phyloP scores from a whole-genome alignment of 306 rosid species.

The Albizia julibrissin region DNA sequence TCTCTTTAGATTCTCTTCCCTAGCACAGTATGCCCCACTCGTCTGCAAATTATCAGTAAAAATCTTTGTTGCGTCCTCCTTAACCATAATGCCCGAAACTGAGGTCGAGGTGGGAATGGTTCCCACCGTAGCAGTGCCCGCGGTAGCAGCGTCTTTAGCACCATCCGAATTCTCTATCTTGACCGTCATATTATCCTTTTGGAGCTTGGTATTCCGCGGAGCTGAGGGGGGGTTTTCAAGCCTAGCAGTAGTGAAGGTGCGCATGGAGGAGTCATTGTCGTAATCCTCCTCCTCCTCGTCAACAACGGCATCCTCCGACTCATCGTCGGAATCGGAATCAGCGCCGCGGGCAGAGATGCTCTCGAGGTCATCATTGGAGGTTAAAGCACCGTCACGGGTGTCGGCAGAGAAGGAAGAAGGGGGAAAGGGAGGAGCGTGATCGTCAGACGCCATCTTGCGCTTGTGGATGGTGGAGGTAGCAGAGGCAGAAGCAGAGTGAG shows the following conservation, averaged over 20 bases:
- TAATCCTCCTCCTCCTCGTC: slow-evolving; percentile 75
- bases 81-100: slow-evolving; percentile 65
- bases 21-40: slow-evolving; percentile 91
- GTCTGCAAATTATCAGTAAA: slow-evolving; percentile 91
- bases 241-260: slow-evolving; percentile 81
- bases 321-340: slow-evolving; percentile 82
- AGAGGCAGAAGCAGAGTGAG: slow-evolving; percentile 92
- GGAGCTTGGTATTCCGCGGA: slow-evolving; percentile 70
- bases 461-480: slow-evolving; percentile 93
- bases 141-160: slow-evolving; percentile 50
- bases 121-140: slow-evolving; percentile 41
- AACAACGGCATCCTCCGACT: slow-evolving; percentile 71
- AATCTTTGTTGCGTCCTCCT: slow-evolving; percentile 82
- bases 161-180: slow-evolving; percentile 71
- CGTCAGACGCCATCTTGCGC: slow-evolving; percentile 79
- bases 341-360: slow-evolving; percentile 93
- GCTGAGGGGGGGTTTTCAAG: slow-evolving; percentile 57
- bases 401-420: slow-evolving; percentile 94
- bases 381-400: slow-evolving; percentile 88
- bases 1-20: slow-evolving; percentile 85
- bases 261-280: slow-evolving; percentile 81
- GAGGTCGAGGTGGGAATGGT: slow-evolving; percentile 39
- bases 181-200: slow-evolving; percentile 58
- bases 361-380: slow-evolving; percentile 92
- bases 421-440: slow-evolving; percentile 88